Percentiles rank a stretch among this genome's conserved stretches.
phyloP scores from a whole-genome alignment of 768 basidiomycete species.

The Auriculariales sp. region DNA sequence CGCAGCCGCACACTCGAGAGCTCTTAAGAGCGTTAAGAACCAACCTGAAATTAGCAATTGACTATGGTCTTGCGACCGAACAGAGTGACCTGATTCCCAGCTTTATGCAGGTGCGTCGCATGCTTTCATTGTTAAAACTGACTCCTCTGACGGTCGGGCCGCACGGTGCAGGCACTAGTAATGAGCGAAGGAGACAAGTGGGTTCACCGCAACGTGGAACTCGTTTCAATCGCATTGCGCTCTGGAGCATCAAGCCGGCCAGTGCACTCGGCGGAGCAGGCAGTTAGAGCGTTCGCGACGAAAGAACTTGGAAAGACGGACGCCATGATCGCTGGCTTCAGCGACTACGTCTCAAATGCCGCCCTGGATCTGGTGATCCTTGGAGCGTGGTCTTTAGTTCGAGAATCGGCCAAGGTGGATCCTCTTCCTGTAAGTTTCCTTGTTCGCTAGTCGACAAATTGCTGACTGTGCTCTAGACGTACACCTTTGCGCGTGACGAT shows the following conservation, averaged over 20 bases:
- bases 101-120: slow-evolving; percentile 87
- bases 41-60: slow-evolving; percentile 86
- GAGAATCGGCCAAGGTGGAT: slow-evolving; percentile 38
- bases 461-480: slow-evolving; percentile 34
- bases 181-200: slow-evolving; percentile 95
- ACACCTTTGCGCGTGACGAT: slow-evolving; percentile 88
- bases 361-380: slow-evolving; percentile 73
- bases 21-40: slow-evolving; percentile 71
- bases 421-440: slow-evolving; percentile 48
- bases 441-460: slow-evolving; percentile 1
- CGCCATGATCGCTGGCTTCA: slow-evolving; percentile 62
- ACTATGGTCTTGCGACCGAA: slow-evolving; percentile 66
- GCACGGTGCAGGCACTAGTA: too few relatives aligned
- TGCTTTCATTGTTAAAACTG: too few relatives aligned
- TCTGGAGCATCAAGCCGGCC: slow-evolving; percentile 52
- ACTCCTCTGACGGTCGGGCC: too few relatives aligned
- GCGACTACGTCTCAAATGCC: slow-evolving; percentile 89
- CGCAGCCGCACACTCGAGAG: slow-evolving; percentile 44
- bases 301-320: slow-evolving; percentile 68
- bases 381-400: slow-evolving; percentile 59
- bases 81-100: slow-evolving; percentile 80
- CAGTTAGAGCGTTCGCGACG: slow-evolving; percentile 79
- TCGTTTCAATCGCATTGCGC: slow-evolving; percentile 54
- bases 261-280: slow-evolving; percentile 54
- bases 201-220: slow-evolving; percentile 58